These are phyloP conservation scores for Cyberlindnera petersonii DNA, from an alignment of 805 yeast species.

Conservation along the genomic window DNA sequence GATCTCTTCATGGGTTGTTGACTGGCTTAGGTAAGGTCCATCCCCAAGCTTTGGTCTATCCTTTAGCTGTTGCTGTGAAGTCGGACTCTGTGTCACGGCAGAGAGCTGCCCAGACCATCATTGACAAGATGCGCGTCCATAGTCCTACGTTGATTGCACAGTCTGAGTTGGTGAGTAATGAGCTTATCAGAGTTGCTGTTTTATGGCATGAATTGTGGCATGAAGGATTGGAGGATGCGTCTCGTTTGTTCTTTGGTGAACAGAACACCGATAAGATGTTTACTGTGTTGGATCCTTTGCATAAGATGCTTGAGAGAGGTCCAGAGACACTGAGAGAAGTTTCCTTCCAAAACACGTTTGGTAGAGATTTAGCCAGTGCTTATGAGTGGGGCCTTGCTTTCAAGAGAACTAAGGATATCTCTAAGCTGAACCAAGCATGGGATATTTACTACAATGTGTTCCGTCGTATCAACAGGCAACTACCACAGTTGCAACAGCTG, in stretches of 20 bases:
- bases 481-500: slow-evolving; percentile 80
- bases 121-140: slow-evolving; percentile 88
- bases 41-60: slow-evolving; percentile 95
- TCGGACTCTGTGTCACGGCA: slow-evolving; percentile 88
- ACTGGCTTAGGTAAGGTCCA: slow-evolving; percentile 91
- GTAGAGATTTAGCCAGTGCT: slow-evolving; percentile 88
- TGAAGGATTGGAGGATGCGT: slow-evolving; percentile 96
- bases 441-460: slow-evolving; percentile 92
- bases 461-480: slow-evolving; percentile 82
- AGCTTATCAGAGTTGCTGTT: slow-evolving; percentile 90
- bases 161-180: slow-evolving; percentile 90
- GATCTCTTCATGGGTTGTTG: slow-evolving; percentile 71
- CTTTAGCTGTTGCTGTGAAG: slow-evolving; percentile 91
- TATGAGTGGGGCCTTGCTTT: slow-evolving; percentile 88
- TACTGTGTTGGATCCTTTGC: slow-evolving; percentile 83
- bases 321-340: slow-evolving; percentile 92
- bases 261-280: slow-evolving; percentile 94
- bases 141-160: slow-evolving; percentile 83
- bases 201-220: slow-evolving; percentile 98
- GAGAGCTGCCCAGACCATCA: slow-evolving; percentile 84
- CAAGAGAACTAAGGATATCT: slow-evolving; percentile 78
- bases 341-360: slow-evolving; percentile 89
- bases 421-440: slow-evolving; percentile 96
- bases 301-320: slow-evolving; percentile 76
- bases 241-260: slow-evolving; percentile 88